Base-by-base conservation (phyloP, 2,329 filamentous ascomycete species). In the Hymenoscyphus repandus region DNA sequence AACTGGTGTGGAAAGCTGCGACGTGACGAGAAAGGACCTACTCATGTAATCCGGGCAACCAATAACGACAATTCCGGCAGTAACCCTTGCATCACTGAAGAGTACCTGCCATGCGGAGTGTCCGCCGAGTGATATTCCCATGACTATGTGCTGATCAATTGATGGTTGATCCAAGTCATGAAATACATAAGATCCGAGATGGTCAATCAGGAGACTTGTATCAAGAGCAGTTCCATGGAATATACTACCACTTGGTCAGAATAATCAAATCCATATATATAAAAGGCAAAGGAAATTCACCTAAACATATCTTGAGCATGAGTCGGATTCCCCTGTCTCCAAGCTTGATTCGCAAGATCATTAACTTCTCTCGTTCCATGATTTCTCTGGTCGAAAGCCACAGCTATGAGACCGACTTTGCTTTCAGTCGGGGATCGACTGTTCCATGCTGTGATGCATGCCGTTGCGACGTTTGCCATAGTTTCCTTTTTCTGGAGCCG, bases 271-370 rank as follows among this genome's bases (percentile, higher is more conserved):
- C 22, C 22, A 4, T 4, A 4, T 27, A 27, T 7, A 7, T 4
- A 7, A 27, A 27, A 27, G 22, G 7, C 22, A 4, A 27, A 27
- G 22, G 22, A 4, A 27, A 27, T 27, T 27, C 50, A 64, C 64
- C 62, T 62, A 66, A 93, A 90, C 90, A 99, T 96, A 68, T 99
- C 93, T 65, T 89, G 82, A 0, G 90, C 92, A 71, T 97, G 93
- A 6, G 76, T 79, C 30, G 88, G 88, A 37, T 81, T 72, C 30
- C 90, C 90, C 34, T 80, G 70, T 39, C 80, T 44, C 90, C 90
- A 97, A 3, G 85, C 77, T 59, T 85, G 75, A 66, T 96, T 97
- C 22, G 86, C 82, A 15, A 76, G 59, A 6, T 78, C 71, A 60
- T 85, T 77, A 1, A 92, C 79, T 52, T 83, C 69, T 49, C 93